Evolutionary conservation across 176 grass and related monocot species (phyloP).

Genomic region (Paspalum notatum): DNA sequence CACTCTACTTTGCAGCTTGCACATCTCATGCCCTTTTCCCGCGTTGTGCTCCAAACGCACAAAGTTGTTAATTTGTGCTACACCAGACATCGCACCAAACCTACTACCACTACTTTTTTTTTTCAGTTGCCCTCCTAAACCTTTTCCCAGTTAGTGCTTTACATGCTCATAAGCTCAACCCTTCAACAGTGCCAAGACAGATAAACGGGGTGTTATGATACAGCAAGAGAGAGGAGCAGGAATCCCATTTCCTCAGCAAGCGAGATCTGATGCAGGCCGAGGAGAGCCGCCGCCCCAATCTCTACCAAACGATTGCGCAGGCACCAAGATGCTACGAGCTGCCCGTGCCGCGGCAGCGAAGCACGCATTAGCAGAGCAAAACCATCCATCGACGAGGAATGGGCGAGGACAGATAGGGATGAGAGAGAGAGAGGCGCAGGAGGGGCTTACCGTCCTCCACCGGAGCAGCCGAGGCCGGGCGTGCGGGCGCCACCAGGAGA

Average conservation of each 20-base stretch:
- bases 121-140: constrained; percentile 1
- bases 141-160: background rate
- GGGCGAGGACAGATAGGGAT: background rate
- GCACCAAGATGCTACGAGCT: background rate
- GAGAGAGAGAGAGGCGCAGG: background rate
- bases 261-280: constrained; percentile 21
- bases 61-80: background rate
- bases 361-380: background rate
- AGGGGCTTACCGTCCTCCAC: constrained; percentile 77
- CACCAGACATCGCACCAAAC: background rate
- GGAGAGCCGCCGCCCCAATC: background rate
- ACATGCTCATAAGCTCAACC: background rate
- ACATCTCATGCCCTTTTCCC: constrained; percentile 12
- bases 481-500: constrained; percentile 42
- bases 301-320: constrained; percentile 1
- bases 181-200: background rate
- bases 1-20: background rate
- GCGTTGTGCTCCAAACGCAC: background rate
- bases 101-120: background rate
- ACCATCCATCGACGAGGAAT: background rate
- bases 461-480: constrained; percentile 48
- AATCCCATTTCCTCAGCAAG: background rate
- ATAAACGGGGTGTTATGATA: background rate
- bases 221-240: background rate
- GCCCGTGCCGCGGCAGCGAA: background rate